Evolutionary conservation across 1,139 yeast species (phyloP), one percentile per base, ranked within the genome.

Genomic region (Saccharomyces hybrid): DNA sequence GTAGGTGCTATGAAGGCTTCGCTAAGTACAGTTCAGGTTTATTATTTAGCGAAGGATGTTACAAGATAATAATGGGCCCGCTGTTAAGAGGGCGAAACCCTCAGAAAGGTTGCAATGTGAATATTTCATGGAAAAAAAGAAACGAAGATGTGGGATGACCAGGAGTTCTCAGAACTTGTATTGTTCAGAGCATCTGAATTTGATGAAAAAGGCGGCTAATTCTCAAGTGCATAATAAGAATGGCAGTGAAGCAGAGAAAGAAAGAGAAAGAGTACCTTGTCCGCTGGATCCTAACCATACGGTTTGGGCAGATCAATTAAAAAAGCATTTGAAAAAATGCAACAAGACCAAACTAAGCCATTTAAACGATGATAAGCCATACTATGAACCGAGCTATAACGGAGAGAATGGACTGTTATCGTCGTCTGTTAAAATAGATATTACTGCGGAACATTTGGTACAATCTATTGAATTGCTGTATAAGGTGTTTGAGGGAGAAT

Each of bases 261-360:
- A 51, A 13, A 48, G 28, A 11, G 50, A 52, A 11, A 57, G 96
- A 57, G 76, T 90, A 0, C 81, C 84, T 3, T 90, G 97, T 69
- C 91, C 96, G 0, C 66, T 85, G 34, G 96, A 89, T 65, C 81
- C 84, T 0, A 76, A 80, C 5, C 97, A 90, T 67, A 78, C 86
- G 0, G 82, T 90, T 0, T 83, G 89, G 87, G 74, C 74, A 51
- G 73, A 76, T 48, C 83, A 81, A 52, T 66, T 88, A 49, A 68
- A 72, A 6, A 70, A 66, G 27, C 97, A 90, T 69, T 50, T 84
- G 53, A 73, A 71, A 54, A 83, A 81, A 63, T 90, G 97, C 67
- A 83, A 79, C 62, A 78, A 73, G 25, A 63, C 66, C 5, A 75
- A 71, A 61, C 48, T 60, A 25, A 56, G 67, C 49, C 76, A 80